Evolutionary conservation across 192 early-diverging fungal genomes (phyloP).

Genomic region (Geranomyces variabilis): DNA sequence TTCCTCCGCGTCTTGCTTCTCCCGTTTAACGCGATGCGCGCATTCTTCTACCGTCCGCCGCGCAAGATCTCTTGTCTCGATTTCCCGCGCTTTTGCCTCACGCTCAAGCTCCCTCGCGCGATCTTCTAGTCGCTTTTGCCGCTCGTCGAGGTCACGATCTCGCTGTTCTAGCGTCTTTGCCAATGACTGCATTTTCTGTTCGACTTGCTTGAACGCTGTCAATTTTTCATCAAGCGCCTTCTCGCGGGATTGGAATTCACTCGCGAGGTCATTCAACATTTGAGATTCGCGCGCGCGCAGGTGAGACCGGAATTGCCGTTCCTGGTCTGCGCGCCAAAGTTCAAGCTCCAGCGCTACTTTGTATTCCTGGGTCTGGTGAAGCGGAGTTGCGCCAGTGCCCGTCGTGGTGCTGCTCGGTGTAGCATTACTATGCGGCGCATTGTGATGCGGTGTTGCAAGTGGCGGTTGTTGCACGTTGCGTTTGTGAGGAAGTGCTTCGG

Average conservation of each 20-base stretch:
- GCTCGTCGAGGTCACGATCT: conserved; percentile 23
- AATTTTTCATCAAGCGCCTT: conserved; percentile 25
- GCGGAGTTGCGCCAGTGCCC: conserved; percentile 19
- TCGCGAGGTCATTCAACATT: conserved; percentile 37
- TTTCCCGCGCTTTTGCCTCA: conserved; percentile 12
- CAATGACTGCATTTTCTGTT: conserved; percentile 30
- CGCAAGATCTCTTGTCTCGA: conserved; percentile 35
- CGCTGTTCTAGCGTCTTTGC: conserved; percentile 37
- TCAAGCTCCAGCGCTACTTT: conserved; percentile 53
- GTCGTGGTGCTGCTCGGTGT: conserved; percentile 1
- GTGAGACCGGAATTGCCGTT: conserved; percentile 44
- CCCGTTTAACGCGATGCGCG: conserved; percentile 37
- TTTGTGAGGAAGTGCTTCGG: conserved; percentile 1
- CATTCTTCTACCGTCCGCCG: conserved; percentile 46
- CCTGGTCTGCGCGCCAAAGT: conserved; percentile 51
- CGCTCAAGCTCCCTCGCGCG: conserved; percentile 28
- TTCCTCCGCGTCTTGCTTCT: conserved; percentile 27
- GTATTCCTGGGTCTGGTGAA: conserved; percentile 52
- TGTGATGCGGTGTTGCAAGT: neutral
- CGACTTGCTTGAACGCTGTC: conserved; percentile 32
- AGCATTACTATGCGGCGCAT: neutral
- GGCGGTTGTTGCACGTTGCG: neutral
- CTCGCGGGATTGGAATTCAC: conserved; percentile 43
- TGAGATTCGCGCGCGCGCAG: conserved; percentile 37
- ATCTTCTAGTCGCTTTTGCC: conserved; percentile 22